phyloP scores from a whole-genome alignment of 164 flowering plant genomes.

The Vitis rupestris region DNA sequence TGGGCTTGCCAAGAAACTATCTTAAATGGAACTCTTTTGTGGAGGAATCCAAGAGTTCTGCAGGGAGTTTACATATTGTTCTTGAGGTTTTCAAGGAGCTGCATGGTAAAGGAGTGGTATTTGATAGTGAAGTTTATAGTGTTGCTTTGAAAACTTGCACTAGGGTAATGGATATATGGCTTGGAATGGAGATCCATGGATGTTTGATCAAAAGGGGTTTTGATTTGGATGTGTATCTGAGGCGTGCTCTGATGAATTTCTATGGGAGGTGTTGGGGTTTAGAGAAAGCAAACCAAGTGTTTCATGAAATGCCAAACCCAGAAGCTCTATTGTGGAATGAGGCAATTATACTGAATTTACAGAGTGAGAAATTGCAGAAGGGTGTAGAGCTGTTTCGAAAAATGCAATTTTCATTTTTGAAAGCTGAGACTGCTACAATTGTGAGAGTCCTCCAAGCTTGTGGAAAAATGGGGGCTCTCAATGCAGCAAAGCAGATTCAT shows the following conservation, averaged over 20 bases:
- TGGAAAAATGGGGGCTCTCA: slow-evolving; percentile 38
- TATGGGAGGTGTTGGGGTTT: slow-evolving; percentile 44
- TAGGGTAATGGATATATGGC: slow-evolving; percentile 27
- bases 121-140: slow-evolving; percentile 26
- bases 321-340: slow-evolving; percentile 50
- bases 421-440: slow-evolving; percentile 30
- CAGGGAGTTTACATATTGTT: slow-evolving; percentile 31
- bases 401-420: slow-evolving; percentile 48
- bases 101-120: slow-evolving; percentile 38
- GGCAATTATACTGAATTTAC: slow-evolving; percentile 34
- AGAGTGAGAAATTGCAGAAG: slow-evolving; percentile 27
- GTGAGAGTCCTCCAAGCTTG: slow-evolving; percentile 60
- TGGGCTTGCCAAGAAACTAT: slow-evolving; percentile 31
- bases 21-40: slow-evolving; percentile 35
- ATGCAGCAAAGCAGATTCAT: slow-evolving; percentile 64
- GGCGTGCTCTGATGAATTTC: slow-evolving; percentile 52
- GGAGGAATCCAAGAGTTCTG: slow-evolving; percentile 35
- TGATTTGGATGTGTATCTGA: slow-evolving; percentile 39
- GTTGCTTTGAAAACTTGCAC: slow-evolving; percentile 39
- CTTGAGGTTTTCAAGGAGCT: slow-evolving; percentile 52
- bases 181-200: slow-evolving; percentile 58
- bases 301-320: slow-evolving; percentile 32
- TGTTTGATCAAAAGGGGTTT: slow-evolving; percentile 56
- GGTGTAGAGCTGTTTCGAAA: slow-evolving; percentile 38
- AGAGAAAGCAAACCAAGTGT: slow-evolving; percentile 38